Conservation (phyloP, 148 eudicot species). For the Vaccinium vitisidaea region DNA sequence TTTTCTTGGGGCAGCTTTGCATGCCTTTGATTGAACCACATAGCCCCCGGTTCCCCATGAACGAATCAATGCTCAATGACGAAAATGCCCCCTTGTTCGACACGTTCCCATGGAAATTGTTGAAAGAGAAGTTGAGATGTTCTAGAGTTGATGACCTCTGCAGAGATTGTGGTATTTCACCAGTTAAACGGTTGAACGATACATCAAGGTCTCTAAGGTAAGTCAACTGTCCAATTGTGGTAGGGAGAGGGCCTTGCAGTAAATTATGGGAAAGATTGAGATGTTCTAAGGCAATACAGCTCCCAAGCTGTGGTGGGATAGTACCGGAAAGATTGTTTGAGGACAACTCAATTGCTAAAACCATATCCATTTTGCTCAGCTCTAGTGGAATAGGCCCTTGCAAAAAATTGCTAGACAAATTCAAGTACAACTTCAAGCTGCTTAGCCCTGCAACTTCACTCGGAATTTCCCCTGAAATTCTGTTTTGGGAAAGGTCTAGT, state of each 20-base stretch:
- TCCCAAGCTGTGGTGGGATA: slow-evolving; percentile 68
- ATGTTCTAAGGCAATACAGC: slow-evolving; percentile 67
- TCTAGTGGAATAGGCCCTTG: slow-evolving; percentile 64
- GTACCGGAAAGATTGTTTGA: slow-evolving; percentile 52
- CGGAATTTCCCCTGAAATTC: slow-evolving; percentile 64
- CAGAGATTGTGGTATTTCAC: slow-evolving; percentile 59
- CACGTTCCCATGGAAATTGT: slow-evolving; percentile 56
- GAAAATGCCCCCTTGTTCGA: slow-evolving; percentile 53
- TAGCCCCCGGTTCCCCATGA: slow-evolving; percentile 56
- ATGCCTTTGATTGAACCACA: slow-evolving; percentile 68
- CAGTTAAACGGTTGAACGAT: slow-evolving; percentile 51
- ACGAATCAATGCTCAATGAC: slow-evolving; percentile 39
- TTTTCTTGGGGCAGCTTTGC: slow-evolving; percentile 38
- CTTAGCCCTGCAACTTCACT: slow-evolving; percentile 60
- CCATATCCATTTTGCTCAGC: slow-evolving; percentile 89
- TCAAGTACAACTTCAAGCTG: slow-evolving; percentile 72
- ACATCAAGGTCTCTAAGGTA: slow-evolving; percentile 61
- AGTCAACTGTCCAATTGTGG: slow-evolving; percentile 51
- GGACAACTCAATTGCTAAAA: slow-evolving; percentile 71
- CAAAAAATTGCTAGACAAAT: slow-evolving; percentile 62
- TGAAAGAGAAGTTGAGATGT: slow-evolving; percentile 63
- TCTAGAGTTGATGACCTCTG: slow-evolving; percentile 47
- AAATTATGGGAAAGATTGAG: slow-evolving; percentile 59
- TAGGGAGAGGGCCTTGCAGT: slow-evolving; percentile 52
- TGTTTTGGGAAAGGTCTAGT: slow-evolving; percentile 71